Percentiles rank a stretch among this genome's conserved stretches.
phyloP scores from a whole-genome alignment of 495 filamentous ascomycete species.

The Aspergillus steynii region DNA sequence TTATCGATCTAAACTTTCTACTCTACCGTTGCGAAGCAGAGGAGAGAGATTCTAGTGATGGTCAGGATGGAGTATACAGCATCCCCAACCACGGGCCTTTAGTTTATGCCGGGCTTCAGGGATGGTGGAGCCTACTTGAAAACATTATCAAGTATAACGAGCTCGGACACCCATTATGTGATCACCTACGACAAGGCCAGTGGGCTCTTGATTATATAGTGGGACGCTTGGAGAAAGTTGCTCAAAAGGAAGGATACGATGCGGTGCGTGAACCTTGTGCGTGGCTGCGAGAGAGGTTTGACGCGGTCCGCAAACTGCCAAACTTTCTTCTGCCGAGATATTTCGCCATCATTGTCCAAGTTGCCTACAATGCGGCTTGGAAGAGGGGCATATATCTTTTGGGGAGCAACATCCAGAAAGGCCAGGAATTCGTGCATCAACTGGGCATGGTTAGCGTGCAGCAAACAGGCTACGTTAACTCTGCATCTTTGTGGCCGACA shows the following conservation, averaged over 20 bases:
- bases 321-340: constrained; percentile 90
- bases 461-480: constrained; percentile 83
- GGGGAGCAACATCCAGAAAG: constrained; percentile 69
- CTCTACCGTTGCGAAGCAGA: constrained; percentile 92
- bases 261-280: constrained; percentile 61
- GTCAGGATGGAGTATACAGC: constrained; percentile 80
- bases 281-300: constrained; percentile 84
- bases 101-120: constrained; percentile 95
- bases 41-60: constrained; percentile 77
- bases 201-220: constrained; percentile 95
- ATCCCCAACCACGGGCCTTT: constrained; percentile 82
- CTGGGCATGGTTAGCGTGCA: constrained; percentile 89
- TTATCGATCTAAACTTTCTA: constrained; percentile 87
- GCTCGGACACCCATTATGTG: constrained; percentile 87
- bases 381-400: constrained; percentile 77
- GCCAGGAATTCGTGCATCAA: constrained; percentile 82
- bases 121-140: constrained; percentile 95
- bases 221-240: constrained; percentile 71
- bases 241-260: constrained; percentile 58
- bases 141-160: constrained; percentile 86
- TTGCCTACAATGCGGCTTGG: constrained; percentile 80
- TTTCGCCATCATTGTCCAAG: constrained; percentile 85
- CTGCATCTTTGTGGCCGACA: constrained; percentile 83
- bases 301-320: constrained; percentile 78
- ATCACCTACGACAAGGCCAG: constrained; percentile 85